phyloP scores from a whole-genome alignment of 371 early-diverging fungal species.

The Mucor irregularis region DNA sequence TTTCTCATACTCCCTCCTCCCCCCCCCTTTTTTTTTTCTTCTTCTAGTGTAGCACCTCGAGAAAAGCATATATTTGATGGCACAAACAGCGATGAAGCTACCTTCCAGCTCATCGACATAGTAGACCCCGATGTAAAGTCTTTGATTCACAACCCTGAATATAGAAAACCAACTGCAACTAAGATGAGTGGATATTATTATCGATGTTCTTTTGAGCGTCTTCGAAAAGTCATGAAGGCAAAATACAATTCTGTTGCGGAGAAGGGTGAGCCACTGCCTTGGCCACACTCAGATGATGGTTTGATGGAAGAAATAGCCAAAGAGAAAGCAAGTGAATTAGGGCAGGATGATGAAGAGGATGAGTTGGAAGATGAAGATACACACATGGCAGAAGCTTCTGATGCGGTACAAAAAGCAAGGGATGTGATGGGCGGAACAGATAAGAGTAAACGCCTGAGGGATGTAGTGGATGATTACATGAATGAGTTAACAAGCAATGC shows the following conservation, averaged over 20 bases:
- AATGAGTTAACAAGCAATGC: conserved; percentile 4
- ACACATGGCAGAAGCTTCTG: neutral
- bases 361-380: neutral
- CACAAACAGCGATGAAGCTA: neutral
- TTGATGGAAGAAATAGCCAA: conserved; percentile 21
- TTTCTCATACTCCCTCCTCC: too few species aligned
- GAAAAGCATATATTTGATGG: conserved; percentile 25
- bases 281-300: conserved; percentile 8
- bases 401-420: conserved; percentile 3
- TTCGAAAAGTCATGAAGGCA: neutral
- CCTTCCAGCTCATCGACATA: conserved; percentile 28
- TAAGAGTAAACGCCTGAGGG: conserved; percentile 5
- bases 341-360: neutral
- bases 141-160: conserved; percentile 13
- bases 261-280: neutral
- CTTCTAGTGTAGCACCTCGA: neutral
- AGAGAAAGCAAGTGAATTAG: conserved; percentile 16
- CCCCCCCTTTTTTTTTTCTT: too few species aligned
- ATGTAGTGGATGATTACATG: conserved; percentile 27
- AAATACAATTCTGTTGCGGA: neutral
- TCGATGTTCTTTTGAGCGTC: conserved; percentile 18
- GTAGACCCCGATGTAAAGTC: conserved; percentile 23
- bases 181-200: conserved; percentile 30
- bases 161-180: conserved; percentile 2
- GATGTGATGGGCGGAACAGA: neutral